These are phyloP conservation scores for Kwoniella dendrophila DNA, from an alignment of 768 basidiomycete species.

Conservation along the genomic window DNA sequence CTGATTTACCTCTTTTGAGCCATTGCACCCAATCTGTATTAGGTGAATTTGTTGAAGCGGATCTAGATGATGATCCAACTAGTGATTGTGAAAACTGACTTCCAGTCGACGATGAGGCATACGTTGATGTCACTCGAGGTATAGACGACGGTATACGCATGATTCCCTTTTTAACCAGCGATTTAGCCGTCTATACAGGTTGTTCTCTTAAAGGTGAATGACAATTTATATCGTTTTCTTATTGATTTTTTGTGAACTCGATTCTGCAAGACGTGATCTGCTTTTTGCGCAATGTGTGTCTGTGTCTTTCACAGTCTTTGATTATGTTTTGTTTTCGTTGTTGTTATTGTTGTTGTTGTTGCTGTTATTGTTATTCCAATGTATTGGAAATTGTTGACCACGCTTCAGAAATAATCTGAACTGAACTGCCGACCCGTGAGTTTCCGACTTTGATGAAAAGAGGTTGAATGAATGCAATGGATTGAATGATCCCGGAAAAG, in stretches of 20 bases:
- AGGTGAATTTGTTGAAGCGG: conserved; percentile 37
- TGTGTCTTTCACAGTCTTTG: background rate
- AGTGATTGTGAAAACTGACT: background rate
- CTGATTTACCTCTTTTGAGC: conserved; percentile 33
- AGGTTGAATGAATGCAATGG: background rate
- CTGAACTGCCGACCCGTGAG: too few species aligned
- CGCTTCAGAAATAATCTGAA: too few species aligned
- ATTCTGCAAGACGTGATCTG: background rate
- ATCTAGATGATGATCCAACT: conserved; percentile 15
- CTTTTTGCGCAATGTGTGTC: background rate
- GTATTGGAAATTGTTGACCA: too few species aligned
- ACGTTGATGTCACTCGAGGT: background rate
- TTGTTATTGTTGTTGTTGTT: background rate
- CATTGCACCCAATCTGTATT: conserved; percentile 43
- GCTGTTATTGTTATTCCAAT: background rate
- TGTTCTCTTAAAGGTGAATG: background rate
- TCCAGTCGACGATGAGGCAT: background rate
- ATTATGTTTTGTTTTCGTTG: background rate
- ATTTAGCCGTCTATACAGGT: too few species aligned
- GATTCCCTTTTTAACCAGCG: too few species aligned
- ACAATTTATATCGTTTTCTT: background rate
- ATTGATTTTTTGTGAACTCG: background rate
- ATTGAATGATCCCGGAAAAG: background rate
- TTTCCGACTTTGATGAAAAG: too few species aligned
- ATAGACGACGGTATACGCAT: conserved; percentile 1